Base-by-base conservation (phyloP, 257 asterid species). In the Solanum sitiens region DNA sequence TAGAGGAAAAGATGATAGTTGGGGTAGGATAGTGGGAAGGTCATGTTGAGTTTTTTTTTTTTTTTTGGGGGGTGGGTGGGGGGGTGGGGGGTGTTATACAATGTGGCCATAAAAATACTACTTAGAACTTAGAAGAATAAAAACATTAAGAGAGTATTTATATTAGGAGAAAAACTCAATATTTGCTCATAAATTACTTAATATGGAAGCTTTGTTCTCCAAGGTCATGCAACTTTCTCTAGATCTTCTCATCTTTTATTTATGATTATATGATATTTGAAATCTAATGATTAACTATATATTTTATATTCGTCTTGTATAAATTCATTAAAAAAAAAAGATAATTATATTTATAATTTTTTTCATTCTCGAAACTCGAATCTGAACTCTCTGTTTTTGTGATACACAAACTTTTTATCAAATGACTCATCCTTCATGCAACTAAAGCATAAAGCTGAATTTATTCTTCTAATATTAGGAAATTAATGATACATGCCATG, bases 121-220 rank as follows among this genome's bases (percentile, higher is more conserved):
- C 39, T 37, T 37, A 37, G 2, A 87, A 90, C 87, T 88, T 88
- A 86, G 72, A 72, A 89, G 86, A 53, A 6, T 53, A 53, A 53
- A 50, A 53, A 53, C 9, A 53, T 53, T 53, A 53, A 53, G 61
- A 50, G 59, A 6, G 61, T 53, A 53, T 88, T 92, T 50, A 50
- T 50, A 50, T 50, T 89, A 89, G 88, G 83, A 85, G 92, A 89
- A 93, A 93, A 93, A 90, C 90, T 91, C 92, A 95, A 93, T 90
- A 94, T 91, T 79, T 79, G 25, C 39, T 77, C 25, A 25, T 9
- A 45, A 45, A 61, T 44, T 77, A 25, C 40, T 25, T 44, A 25
- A 15, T 45, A 47, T 44, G 84, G 85, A 79, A 92, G 90, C 92
- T 70, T 94, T 89, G 92, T 91, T 90, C 92, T 91, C 92, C 91